Evolutionary conservation across 2,329 filamentous ascomycete genomes (phyloP).

Genomic region (Pyricularia grisea): DNA sequence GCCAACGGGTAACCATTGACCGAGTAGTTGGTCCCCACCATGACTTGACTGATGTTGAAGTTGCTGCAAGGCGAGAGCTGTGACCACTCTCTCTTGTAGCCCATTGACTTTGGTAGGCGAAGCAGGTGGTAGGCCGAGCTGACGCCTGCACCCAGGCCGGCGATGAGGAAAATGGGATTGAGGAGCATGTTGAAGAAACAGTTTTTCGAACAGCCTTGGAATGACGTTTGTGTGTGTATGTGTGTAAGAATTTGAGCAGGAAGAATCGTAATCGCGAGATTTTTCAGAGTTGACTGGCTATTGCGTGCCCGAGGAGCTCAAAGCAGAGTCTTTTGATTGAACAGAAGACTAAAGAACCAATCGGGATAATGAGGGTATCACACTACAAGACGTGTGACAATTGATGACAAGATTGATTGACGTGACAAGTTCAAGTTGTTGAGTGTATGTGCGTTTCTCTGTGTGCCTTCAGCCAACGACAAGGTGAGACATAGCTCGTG

Average conservation of each 20-base stretch:
- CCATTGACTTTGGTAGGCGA: not conserved
- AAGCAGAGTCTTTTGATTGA: not conserved
- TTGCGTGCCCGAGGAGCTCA: not conserved
- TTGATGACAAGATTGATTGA: not conserved
- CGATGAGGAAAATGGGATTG: not conserved
- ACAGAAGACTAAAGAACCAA: not conserved
- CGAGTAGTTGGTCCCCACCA: conserved; percentile 1
- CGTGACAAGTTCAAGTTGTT: not conserved
- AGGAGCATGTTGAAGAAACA: conserved; percentile 1
- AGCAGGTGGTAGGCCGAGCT: conserved; percentile 4
- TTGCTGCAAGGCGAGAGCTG: conserved; percentile 1
- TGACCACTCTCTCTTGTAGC: not conserved
- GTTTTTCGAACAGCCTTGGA: not conserved
- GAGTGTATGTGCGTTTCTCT: not conserved
- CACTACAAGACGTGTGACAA: not conserved
- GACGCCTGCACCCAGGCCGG: not conserved
- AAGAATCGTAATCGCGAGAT: not conserved
- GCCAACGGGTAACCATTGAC: conserved; percentile 4
- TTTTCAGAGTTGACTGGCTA: not conserved
- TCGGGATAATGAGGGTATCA: not conserved
- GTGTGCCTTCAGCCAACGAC: not conserved
- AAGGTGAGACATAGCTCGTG: not conserved
- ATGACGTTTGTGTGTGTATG: not conserved
- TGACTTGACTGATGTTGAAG: not conserved
- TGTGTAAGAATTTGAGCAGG: not conserved